phyloP scores from a whole-genome alignment of 768 basidiomycete genomes.

The Inosperma sp. region DNA sequence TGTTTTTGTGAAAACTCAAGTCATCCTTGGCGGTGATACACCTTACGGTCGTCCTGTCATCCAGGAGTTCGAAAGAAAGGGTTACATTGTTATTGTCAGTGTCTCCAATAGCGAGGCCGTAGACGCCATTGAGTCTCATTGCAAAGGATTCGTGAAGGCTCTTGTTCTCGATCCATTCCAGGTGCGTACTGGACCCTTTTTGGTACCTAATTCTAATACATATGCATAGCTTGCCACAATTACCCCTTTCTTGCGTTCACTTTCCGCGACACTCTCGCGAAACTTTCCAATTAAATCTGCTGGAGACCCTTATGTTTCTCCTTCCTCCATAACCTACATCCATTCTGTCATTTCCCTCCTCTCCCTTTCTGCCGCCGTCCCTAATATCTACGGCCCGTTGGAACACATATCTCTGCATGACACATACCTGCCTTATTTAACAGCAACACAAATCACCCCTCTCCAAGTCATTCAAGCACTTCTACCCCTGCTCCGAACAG shows the following conservation, averaged over 20 bases:
- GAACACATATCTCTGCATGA: slow-evolving; percentile 63
- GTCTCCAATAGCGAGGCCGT: slow-evolving; percentile 68
- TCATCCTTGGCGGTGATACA: slow-evolving; percentile 78
- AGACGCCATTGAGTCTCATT: slow-evolving; percentile 54
- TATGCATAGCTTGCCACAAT: slow-evolving; percentile 59
- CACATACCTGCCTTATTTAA: slow-evolving; percentile 67
- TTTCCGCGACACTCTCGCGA: slow-evolving; percentile 74
- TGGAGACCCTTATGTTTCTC: slow-evolving; percentile 76
- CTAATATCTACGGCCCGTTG: slow-evolving; percentile 53
- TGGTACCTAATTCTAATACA: slow-evolving; percentile 4
- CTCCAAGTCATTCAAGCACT: slow-evolving; percentile 73
- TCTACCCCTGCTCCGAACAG: slow-evolving; percentile 69
- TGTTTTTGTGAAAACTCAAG: slow-evolving; percentile 32
- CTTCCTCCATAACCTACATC: slow-evolving; percentile 62
- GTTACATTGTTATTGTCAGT: slow-evolving; percentile 80
- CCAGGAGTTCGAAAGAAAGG: slow-evolving; percentile 66
- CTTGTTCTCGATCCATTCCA: slow-evolving; percentile 77
- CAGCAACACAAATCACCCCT: slow-evolving; percentile 70
- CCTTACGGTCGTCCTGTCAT: slow-evolving; percentile 70
- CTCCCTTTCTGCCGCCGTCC: slow-evolving; percentile 42
- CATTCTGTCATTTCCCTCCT: slow-evolving; percentile 77
- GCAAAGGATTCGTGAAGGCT: slow-evolving; percentile 74
- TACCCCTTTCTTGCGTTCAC: slow-evolving; percentile 72
- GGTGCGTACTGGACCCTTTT: slow-evolving; percentile 36
- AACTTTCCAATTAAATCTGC: slow-evolving; percentile 73